A percentile compares a stretch with the other conserved stretches of the same genome.
Evolutionary conservation across 1,284 basidiomycete species (phyloP).

Genomic region (Ceratobasidium sp.): DNA sequence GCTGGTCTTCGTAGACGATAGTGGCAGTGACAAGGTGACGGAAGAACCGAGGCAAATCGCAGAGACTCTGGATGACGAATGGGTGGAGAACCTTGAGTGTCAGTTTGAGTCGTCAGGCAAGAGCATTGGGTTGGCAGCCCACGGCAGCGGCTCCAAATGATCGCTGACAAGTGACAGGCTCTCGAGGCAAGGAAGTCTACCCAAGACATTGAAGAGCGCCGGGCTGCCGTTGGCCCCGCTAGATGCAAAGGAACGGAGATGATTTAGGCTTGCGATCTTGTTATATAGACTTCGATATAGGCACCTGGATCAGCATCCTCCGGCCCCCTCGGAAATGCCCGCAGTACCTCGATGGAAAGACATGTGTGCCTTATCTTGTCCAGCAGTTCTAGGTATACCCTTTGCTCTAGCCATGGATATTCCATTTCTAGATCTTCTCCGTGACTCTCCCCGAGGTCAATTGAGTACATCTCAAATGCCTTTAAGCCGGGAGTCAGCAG

Average conservation of each 20-base stretch:
- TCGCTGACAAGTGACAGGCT: neutral
- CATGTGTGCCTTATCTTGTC: neutral
- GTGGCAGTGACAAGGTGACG: neutral
- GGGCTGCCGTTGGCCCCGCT: neutral
- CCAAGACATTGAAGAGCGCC: neutral
- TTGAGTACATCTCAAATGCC: neutral
- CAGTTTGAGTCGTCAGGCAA: constrained; percentile 2
- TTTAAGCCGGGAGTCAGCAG: neutral
- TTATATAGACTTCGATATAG: neutral
- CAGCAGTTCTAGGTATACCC: neutral
- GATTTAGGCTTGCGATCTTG: neutral
- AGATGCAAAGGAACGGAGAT: neutral
- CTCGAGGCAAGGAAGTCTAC: neutral
- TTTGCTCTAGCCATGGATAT: neutral
- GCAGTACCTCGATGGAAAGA: neutral
- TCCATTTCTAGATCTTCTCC: neutral
- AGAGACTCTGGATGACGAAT: neutral
- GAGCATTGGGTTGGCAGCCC: neutral
- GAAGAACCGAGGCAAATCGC: neutral
- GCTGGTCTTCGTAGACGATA: neutral
- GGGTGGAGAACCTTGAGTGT: neutral
- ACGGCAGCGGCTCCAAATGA: neutral
- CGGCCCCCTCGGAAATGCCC: neutral
- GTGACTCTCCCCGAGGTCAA: too few species aligned
- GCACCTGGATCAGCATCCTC: neutral